Evolutionary conservation across 2,329 filamentous ascomycete species (phyloP).

Genomic region (Coniochaeta ligniaria): DNA sequence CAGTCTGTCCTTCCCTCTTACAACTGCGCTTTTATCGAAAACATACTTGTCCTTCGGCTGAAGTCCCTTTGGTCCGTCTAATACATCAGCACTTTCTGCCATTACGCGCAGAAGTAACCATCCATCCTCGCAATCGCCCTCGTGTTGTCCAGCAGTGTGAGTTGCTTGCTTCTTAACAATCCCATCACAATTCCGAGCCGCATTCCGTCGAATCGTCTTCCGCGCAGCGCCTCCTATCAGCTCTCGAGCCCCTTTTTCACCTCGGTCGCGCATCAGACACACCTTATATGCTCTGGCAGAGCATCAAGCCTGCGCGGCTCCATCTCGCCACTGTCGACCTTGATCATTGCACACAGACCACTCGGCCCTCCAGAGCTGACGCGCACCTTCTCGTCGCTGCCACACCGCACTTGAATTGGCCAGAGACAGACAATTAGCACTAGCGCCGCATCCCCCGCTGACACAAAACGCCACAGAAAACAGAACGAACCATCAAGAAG

Average conservation of each 20-base stretch:
- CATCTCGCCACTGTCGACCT: neutral
- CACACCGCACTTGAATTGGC: neutral
- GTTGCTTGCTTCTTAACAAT: neutral
- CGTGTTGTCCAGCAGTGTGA: constrained; percentile 2
- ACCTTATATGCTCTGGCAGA: neutral
- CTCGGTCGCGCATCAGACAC: neutral
- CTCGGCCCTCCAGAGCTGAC: neutral
- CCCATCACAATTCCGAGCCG: neutral
- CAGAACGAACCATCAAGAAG: neutral
- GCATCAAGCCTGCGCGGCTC: neutral
- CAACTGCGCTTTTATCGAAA: constrained; percentile 12
- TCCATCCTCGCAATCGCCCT: constrained; percentile 5
- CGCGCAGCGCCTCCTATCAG: neutral
- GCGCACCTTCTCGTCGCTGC: too few species aligned
- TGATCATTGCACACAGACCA: neutral
- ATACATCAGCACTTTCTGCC: constrained; percentile 12
- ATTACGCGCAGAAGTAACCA: constrained; percentile 6
- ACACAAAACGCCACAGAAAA: constrained; percentile 3
- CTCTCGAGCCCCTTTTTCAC: neutral
- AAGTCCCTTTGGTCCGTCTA: constrained; percentile 14
- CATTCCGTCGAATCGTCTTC: neutral
- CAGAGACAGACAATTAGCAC: constrained; percentile 7
- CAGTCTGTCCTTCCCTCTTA: constrained; percentile 12
- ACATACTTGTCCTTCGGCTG: constrained; percentile 13
- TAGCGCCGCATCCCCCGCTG: neutral